A percentile compares a stretch with the other conserved stretches of the same genome.
phyloP scores from a whole-genome alignment of 106 monocot genomes.

The Gastrodia elata region DNA sequence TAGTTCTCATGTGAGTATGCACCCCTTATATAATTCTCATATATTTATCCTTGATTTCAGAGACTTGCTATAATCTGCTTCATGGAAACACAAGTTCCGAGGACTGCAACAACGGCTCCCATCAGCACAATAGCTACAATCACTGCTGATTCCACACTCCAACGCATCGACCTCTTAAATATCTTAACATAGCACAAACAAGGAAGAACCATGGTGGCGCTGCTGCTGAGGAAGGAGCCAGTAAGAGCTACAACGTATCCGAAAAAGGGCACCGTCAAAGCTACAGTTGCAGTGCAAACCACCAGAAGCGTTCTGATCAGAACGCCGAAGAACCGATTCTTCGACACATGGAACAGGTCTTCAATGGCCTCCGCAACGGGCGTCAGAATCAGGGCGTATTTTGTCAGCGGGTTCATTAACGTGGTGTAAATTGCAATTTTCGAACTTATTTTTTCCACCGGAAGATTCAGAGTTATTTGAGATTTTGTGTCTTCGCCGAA shows the following conservation, averaged over 20 bases:
- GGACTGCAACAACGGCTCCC: conserved; percentile 32
- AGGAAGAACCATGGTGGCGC: conserved; percentile 36
- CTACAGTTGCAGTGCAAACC: conserved; percentile 24
- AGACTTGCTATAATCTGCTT: conserved; percentile 45
- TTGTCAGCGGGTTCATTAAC: conserved; percentile 37
- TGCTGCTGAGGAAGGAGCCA: conserved; percentile 36
- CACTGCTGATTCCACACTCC: conserved; percentile 19
- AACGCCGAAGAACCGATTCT: conserved; percentile 12
- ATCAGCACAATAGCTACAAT: conserved; percentile 30
- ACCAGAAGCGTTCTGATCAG: conserved; percentile 27
- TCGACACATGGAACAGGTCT: conserved; percentile 31
- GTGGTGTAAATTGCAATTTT: conserved; percentile 82
- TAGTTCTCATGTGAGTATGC: no score
- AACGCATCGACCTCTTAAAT: conserved; percentile 18
- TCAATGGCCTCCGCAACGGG: conserved; percentile 19
- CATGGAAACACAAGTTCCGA: conserved; percentile 56
- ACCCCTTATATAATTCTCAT: no score
- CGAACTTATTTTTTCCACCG: conserved; percentile 40
- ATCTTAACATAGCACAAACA: conserved; percentile 78
- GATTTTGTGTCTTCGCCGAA: conserved; percentile 34
- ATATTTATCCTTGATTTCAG: conserved; percentile 7
- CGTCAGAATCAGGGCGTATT: conserved; percentile 59
- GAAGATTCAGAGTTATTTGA: conserved; percentile 35
- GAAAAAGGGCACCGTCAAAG: conserved; percentile 39
- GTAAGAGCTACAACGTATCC: conserved; percentile 35